Conservation (phyloP, 345 rosid genomes). For the Cardiospermum halicacabum region DNA sequence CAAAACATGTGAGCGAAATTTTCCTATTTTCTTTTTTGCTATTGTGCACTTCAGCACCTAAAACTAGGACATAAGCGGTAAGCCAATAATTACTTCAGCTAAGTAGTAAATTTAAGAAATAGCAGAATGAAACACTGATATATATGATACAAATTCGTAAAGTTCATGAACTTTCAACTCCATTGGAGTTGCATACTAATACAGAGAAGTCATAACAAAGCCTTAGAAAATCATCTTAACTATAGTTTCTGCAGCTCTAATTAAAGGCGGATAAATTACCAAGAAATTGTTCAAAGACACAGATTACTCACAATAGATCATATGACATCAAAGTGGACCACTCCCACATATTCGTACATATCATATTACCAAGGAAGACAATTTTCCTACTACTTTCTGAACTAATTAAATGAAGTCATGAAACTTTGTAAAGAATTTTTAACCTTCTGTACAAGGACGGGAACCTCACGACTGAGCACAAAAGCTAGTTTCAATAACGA, state of each 20-base stretch:
- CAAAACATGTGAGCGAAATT: not conserved
- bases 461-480: conserved; percentile 74
- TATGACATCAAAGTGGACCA: conserved; percentile 8
- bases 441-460: conserved; percentile 75
- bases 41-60: not conserved
- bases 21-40: no score
- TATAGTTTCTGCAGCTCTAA: not conserved
- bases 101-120: no score
- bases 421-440: conserved; percentile 4
- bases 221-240: conserved; percentile 1
- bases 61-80: no score
- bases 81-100: no score
- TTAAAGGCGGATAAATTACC: not conserved
- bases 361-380: not conserved
- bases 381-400: not conserved
- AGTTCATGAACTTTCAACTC: no score
- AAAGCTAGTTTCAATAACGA: conserved; percentile 75
- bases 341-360: not conserved
- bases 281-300: not conserved
- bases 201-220: not conserved
- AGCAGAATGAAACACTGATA: no score
- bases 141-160: no score
- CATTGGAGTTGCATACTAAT: not conserved
- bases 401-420: not conserved
- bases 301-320: not conserved